These are phyloP conservation scores for Colletotrichum sp. DNA, from an alignment of 2,329 filamentous ascomycete species.

Conservation along the genomic window DNA sequence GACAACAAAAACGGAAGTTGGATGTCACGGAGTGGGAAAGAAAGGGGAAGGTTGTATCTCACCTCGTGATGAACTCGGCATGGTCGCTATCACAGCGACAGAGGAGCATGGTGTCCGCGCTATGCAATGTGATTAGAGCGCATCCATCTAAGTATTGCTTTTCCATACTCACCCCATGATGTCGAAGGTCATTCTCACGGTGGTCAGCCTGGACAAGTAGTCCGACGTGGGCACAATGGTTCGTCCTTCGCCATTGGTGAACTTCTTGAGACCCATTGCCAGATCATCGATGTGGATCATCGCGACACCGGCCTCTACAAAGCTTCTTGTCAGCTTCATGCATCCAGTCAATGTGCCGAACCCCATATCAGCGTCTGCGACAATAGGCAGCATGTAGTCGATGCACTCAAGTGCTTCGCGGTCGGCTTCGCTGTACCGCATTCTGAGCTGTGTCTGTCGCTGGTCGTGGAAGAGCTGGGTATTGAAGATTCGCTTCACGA, in stretches of 20 bases:
- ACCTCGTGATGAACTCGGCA: slow-evolving; percentile 41
- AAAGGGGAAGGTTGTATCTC: not conserved
- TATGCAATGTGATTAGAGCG: not conserved
- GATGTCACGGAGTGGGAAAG: not conserved
- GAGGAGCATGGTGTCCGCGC: slow-evolving; percentile 39
- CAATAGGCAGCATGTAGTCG: slow-evolving; percentile 44
- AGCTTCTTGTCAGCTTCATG: slow-evolving; percentile 44
- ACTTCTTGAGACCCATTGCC: slow-evolving; percentile 48
- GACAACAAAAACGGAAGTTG: not conserved
- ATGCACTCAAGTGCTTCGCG: slow-evolving; percentile 37
- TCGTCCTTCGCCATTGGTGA: slow-evolving; percentile 42
- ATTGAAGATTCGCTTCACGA: slow-evolving; percentile 44
- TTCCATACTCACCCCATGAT: slow-evolving; percentile 34
- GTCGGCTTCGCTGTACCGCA: slow-evolving; percentile 32
- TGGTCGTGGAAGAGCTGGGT: slow-evolving; percentile 45
- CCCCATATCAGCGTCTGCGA: slow-evolving; percentile 48
- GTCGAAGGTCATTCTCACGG: slow-evolving; percentile 43
- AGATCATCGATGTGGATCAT: slow-evolving; percentile 49
- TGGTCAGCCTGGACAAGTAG: slow-evolving; percentile 38
- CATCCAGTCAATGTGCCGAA: slow-evolving; percentile 43
- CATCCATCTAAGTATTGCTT: not conserved
- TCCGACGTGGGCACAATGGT: slow-evolving; percentile 45
- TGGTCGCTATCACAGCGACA: slow-evolving; percentile 42
- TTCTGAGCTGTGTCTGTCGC: slow-evolving; percentile 40
- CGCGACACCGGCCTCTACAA: slow-evolving; percentile 46